Evolutionary conservation across 2,329 filamentous ascomycete species (phyloP).

Genomic region (Trichoderma harzianum): DNA sequence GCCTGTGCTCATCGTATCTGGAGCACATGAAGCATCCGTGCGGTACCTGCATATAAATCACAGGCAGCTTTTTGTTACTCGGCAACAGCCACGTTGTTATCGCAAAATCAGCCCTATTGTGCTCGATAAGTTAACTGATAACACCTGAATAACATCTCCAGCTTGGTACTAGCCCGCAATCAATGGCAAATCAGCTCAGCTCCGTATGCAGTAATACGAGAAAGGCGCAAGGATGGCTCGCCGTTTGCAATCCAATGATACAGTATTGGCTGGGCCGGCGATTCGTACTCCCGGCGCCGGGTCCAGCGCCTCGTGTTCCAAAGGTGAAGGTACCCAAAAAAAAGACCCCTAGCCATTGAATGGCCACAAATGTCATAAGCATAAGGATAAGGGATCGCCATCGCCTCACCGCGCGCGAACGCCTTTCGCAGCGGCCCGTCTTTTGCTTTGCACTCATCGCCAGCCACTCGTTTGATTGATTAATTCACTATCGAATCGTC

Average conservation of each 20-base stretch:
- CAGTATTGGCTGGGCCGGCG: slow-evolving; percentile 9
- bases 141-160: background rate
- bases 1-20: background rate
- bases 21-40: background rate
- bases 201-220: slow-evolving; percentile 13
- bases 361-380: slow-evolving; percentile 20
- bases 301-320: slow-evolving; percentile 15
- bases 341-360: slow-evolving; percentile 6
- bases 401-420: slow-evolving; percentile 19
- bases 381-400: slow-evolving; percentile 15
- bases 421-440: slow-evolving; percentile 13
- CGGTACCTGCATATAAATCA: background rate
- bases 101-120: background rate
- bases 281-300: slow-evolving; percentile 21
- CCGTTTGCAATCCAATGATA: background rate
- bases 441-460: background rate
- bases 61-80: background rate
- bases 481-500: background rate
- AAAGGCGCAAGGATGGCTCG: background rate
- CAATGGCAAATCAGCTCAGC: background rate
- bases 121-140: background rate
- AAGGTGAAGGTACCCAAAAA: background rate
- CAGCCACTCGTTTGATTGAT: slow-evolving; percentile 21
- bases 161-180: slow-evolving; percentile 5
- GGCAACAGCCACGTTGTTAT: background rate